Evolutionary conservation across 148 eudicot genomes (phyloP).

Genomic region (Heliamphora exappendiculata): DNA sequence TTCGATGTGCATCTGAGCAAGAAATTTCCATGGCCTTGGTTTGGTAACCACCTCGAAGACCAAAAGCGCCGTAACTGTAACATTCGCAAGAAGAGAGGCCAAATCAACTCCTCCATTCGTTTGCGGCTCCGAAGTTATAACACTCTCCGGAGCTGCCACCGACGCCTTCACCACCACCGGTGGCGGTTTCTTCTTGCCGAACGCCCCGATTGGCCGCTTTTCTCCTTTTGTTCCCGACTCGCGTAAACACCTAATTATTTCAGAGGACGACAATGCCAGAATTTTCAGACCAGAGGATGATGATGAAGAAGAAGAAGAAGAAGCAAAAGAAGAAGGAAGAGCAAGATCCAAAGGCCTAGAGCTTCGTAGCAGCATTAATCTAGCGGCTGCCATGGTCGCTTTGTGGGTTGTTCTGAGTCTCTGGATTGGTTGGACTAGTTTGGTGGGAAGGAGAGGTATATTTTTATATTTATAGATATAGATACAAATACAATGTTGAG

Average conservation of each 20-base stretch:
- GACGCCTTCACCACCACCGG: conserved; percentile 11
- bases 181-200: conserved; percentile 8
- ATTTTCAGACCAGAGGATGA: neutral
- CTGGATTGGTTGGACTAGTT: neutral
- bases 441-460: neutral
- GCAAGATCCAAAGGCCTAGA: conserved; percentile 1
- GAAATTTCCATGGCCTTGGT: conserved; percentile 19
- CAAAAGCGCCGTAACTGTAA: conserved; percentile 5
- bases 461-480: neutral
- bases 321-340: conserved; percentile 10
- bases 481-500: neutral
- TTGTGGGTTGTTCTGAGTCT: neutral
- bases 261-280: neutral
- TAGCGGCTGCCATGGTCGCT: conserved; percentile 15
- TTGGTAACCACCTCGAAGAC: conserved; percentile 11
- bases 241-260: neutral
- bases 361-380: conserved; percentile 6
- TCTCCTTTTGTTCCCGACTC: conserved; percentile 8
- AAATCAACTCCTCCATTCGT: conserved; percentile 12
- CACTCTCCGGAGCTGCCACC: conserved; percentile 12
- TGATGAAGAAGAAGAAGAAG: neutral
- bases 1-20: conserved; percentile 35
- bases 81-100: conserved; percentile 13
- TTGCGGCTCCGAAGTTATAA: neutral
- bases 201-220: neutral